Evolutionary conservation across 495 filamentous ascomycete genomes (phyloP).

Genomic region (Chaetomium tenue): DNA sequence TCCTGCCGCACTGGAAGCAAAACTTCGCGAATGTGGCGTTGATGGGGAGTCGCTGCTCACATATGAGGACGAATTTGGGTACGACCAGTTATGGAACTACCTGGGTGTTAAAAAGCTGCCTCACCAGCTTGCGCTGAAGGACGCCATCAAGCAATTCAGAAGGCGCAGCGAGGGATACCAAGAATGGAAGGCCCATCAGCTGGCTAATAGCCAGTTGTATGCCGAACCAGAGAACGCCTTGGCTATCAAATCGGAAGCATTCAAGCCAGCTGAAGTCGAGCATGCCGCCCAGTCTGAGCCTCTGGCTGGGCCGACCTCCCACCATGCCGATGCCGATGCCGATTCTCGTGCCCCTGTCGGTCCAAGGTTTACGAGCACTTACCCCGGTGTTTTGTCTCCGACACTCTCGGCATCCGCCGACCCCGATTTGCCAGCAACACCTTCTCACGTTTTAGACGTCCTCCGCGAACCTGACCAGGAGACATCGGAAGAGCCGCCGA

Average conservation of each 20-base stretch:
- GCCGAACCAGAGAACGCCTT: conserved; percentile 4
- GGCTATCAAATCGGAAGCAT: conserved; percentile 12
- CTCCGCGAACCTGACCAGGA: neutral
- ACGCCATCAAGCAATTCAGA: conserved; percentile 34
- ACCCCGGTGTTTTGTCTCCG: conserved; percentile 15
- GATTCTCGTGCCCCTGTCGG: neutral
- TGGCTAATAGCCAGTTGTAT: neutral
- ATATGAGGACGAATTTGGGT: conserved; percentile 31
- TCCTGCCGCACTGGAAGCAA: conserved; percentile 47
- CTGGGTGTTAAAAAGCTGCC: conserved; percentile 37
- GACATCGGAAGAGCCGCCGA: conserved; percentile 15
- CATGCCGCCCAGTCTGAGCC: neutral
- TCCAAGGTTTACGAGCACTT: neutral
- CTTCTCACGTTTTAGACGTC: neutral
- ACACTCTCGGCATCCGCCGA: conserved; percentile 10
- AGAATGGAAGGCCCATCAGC: conserved; percentile 28
- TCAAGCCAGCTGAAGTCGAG: conserved; percentile 15
- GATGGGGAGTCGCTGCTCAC: conserved; percentile 62
- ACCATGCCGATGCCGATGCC: neutral
- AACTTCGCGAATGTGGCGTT: conserved; percentile 58
- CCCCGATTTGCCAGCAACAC: neutral
- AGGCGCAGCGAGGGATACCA: conserved; percentile 37
- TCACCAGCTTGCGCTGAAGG: conserved; percentile 37
- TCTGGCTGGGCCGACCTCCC: neutral
- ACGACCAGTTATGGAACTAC: conserved; percentile 28